Conservation (phyloP, 2,329 filamentous ascomycete species). For the Colletotrichum theobromicola region DNA sequence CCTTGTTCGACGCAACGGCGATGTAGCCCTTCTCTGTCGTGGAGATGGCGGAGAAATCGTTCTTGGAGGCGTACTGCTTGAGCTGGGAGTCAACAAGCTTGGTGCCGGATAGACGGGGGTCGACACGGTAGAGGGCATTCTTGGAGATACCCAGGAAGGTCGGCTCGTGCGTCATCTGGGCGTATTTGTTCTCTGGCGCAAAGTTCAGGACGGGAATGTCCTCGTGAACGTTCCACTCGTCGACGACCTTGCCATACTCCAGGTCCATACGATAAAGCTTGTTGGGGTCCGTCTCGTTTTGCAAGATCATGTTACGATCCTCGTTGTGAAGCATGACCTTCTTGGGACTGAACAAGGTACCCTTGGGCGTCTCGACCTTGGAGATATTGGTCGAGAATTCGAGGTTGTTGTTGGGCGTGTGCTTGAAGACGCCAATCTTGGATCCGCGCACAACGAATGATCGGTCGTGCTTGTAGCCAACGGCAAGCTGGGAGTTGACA, state of each 20-base stretch:
- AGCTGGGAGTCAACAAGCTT: slow-evolving; percentile 93
- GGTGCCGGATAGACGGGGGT: slow-evolving; percentile 86
- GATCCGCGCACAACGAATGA: slow-evolving; percentile 97
- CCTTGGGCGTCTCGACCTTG: slow-evolving; percentile 87
- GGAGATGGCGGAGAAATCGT: slow-evolving; percentile 92
- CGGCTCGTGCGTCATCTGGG: slow-evolving; percentile 94
- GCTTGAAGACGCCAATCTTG: slow-evolving; percentile 99
- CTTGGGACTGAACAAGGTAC: slow-evolving; percentile 88
- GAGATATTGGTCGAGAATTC: slow-evolving; percentile 98
- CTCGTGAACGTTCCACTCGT: slow-evolving; percentile 98
- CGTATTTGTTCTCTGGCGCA: slow-evolving; percentile 95
- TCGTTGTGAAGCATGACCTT: slow-evolving; percentile 97
- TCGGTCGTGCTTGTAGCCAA: slow-evolving; percentile 95
- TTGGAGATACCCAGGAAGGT: slow-evolving; percentile 93
- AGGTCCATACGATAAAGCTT: slow-evolving; percentile 97
- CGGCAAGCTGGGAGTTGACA: slow-evolving; percentile 90
- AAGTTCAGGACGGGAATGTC: slow-evolving; percentile 93
- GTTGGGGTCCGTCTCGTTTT: slow-evolving; percentile 83
- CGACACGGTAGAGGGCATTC: slow-evolving; percentile 92
- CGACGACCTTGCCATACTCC: slow-evolving; percentile 96
- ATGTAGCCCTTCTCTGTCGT: slow-evolving; percentile 98
- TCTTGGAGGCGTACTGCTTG: slow-evolving; percentile 97
- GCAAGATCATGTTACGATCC: slow-evolving; percentile 87
- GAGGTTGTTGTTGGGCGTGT: slow-evolving; percentile 88
- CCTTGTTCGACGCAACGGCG: slow-evolving; percentile 96